Conservation (phyloP, 73 alveolate genomes). For the Breviolum minutum region DNA sequence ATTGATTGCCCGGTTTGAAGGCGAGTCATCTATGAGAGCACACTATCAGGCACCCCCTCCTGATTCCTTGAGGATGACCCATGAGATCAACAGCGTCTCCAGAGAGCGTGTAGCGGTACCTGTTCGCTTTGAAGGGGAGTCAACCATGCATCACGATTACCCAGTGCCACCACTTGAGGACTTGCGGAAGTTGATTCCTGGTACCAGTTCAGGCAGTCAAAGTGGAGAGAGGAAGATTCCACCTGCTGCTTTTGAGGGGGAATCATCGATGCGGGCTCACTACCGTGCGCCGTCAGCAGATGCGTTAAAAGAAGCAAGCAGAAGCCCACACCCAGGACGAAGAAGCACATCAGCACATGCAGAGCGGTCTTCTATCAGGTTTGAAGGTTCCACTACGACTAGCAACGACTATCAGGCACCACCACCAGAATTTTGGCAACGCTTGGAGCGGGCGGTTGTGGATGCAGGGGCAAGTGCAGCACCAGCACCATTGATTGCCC, state of each 20-base stretch:
- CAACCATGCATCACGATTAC: constrained; percentile 33
- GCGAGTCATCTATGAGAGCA: constrained; percentile 63
- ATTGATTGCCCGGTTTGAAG: not conserved
- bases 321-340: constrained; percentile 5
- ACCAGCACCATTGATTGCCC: not conserved
- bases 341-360: not conserved
- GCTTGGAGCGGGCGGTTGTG: not conserved
- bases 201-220: not conserved
- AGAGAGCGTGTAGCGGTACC: not conserved
- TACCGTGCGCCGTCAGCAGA: constrained; percentile 73
- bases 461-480: not conserved
- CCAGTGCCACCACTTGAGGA: constrained; percentile 29
- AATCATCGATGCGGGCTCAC: constrained; percentile 54
- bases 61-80: not conserved
- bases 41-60: constrained; percentile 27
- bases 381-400: not conserved
- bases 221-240: not conserved
- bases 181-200: not conserved
- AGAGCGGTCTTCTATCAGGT: not conserved
- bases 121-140: constrained; percentile 3
- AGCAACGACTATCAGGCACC: constrained; percentile 6
- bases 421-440: not conserved
- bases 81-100: not conserved
- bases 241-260: constrained; percentile 43
- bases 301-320: not conserved